Evolutionary conservation across 805 yeast species (phyloP), one percentile per base, ranked within the genome.

Genomic region (Scheffersomyces ergatensis): DNA sequence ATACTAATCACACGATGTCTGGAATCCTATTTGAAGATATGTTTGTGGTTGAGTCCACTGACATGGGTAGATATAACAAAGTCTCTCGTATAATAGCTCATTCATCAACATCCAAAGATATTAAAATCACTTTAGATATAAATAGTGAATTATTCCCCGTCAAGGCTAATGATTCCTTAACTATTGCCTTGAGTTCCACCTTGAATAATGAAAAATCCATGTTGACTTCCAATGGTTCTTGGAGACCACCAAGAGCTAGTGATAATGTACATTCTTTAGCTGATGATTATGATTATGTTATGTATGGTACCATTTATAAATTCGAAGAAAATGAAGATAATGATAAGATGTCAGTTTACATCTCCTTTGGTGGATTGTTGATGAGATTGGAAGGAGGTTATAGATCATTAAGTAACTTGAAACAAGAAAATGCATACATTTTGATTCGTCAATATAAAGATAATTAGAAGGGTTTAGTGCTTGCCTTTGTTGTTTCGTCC

Each of bases 221-320:
- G 73, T 70, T 55, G 59, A 74, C 62, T 12, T 65, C 76, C 20
- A 72, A 80, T 49, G 83, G 85, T 15, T 78, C 85, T 19, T 85
- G 92, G 90, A 77, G 89, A 61, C 89, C 87, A 7, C 95, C 96
- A 34, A 85, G 78, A 63, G 77, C 85, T 11, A 86, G 83, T 44
- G 96, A 89, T 51, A 78, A 84, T 57, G 15, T 18, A 5, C 32
- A 29, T 29, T 78, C 95, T 5, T 74, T 92, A 55, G 96, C 97
- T 50, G 97, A 92, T 62, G 98, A 93, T 59, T 92, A 89, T 70
- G 98, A 92, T 63, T 93, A 93, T 56, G 98, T 93, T 50, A 92
- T 93, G 98, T 82, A 90, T 62, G 99, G 99, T 40, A 89, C 96
- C 5, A 95, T 93, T 34, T 93, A 93, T 74, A 90, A 92, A 63